These are phyloP conservation scores for Sporothrix pallida DNA, from an alignment of 2,329 filamentous ascomycete genomes.

Conservation along the genomic window DNA sequence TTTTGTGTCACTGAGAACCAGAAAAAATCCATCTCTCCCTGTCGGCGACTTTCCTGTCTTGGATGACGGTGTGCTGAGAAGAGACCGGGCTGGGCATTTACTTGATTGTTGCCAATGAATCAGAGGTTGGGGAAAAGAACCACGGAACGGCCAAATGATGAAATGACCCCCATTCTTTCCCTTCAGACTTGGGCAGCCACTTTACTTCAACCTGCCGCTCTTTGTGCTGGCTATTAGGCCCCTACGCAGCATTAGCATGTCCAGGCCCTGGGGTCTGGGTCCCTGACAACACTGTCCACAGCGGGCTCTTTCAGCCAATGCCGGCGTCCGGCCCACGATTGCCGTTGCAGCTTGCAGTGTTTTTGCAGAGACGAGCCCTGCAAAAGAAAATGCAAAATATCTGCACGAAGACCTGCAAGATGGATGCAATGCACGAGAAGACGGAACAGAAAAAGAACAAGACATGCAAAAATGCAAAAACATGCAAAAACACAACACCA, in stretches of 20 bases:
- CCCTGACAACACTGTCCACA: not conserved
- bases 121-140: not conserved
- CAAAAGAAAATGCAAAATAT: not conserved
- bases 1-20: not conserved
- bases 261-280: not conserved
- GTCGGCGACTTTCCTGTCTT: conserved; percentile 19
- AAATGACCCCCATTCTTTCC: not conserved
- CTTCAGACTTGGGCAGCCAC: not conserved
- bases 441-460: not conserved
- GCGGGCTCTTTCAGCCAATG: conserved; percentile 2
- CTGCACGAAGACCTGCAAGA: too few species aligned
- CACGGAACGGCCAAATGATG: not conserved
- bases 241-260: not conserved
- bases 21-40: not conserved
- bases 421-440: conserved; percentile 10
- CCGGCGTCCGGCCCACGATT: conserved; percentile 22
- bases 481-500: not conserved
- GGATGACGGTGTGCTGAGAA: conserved; percentile 9
- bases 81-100: not conserved
- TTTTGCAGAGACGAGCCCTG: not conserved
- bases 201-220: not conserved
- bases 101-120: not conserved
- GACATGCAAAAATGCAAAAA: not conserved
- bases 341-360: conserved; percentile 4
- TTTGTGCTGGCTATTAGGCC: not conserved